Base-by-base conservation (phyloP, 306 rosid species). In the Geum urbanum region DNA sequence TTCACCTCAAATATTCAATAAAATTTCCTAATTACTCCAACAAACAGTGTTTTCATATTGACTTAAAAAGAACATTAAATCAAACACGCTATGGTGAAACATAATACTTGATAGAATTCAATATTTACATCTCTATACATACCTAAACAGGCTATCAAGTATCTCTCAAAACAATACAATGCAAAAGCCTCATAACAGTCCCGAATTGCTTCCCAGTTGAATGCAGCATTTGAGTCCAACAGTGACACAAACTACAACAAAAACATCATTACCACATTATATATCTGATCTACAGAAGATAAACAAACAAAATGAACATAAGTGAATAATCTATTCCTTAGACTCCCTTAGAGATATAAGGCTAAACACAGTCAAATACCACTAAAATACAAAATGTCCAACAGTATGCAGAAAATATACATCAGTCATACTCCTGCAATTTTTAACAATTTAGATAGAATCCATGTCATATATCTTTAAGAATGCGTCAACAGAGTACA, bases 151-250 rank as follows among this genome's bases (percentile, higher is more conserved):
- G 96, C 97, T 76, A 91, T 95, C 83, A 95, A 81, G 80, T 95
- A 95, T 87, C 99, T 84, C 81, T 86, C 97, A 76, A 95, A 95
- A 85, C 99, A 95, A 83, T 95, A 95, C 73, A 95, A 81, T 16
- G 99, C 99, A 86, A 95, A 95, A 47, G 99, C 97, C 84, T 95
- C 99, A 20, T 95, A 95, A 83, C 97, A 95, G 77, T 95, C 99
- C 71, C 99, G 86, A 62, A 95, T 89, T 70, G 88, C 78, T 89
- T 91, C 97, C 73, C 91, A 91, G 77, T 95, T 87, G 79, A 95
- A 95, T 71, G 99, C 99, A 14, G 87, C 96, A 79, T 81, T 72
- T 75, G 99, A 83, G 86, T 91, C 87, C 84, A 95, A 75, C 72
- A 91, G 86, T 43, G 97, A 95, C 74, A 95, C 80, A 81, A 89